phyloP scores from a whole-genome alignment of 257 asterid species.

The Solanum sejunctum region DNA sequence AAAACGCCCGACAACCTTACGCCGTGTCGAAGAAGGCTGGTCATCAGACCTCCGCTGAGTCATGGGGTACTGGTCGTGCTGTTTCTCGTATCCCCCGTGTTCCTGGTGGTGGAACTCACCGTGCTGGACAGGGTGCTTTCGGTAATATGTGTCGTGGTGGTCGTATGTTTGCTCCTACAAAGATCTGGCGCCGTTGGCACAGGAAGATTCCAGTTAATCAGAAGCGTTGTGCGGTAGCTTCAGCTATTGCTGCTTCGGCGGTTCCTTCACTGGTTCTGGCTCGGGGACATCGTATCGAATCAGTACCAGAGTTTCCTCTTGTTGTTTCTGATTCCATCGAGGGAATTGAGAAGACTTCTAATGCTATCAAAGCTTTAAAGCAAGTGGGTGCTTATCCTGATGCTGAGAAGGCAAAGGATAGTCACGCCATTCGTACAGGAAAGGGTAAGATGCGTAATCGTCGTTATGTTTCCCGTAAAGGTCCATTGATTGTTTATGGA shows the following conservation, averaged over 20 bases:
- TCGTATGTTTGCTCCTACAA: conserved; percentile 80
- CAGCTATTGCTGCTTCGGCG: conserved; percentile 70
- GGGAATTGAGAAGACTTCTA: conserved; percentile 58
- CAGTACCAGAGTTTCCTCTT: conserved; percentile 63
- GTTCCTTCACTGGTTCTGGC: conserved; percentile 68
- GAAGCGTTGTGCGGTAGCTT: conserved; percentile 63
- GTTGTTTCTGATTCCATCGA: conserved; percentile 60
- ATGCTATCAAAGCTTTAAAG: conserved; percentile 45
- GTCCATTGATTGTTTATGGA: conserved; percentile 70
- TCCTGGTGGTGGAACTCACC: conserved; percentile 92
- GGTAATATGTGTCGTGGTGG: conserved; percentile 97
- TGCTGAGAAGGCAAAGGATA: conserved; percentile 70
- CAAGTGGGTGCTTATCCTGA: conserved; percentile 70
- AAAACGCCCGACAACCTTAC: conserved; percentile 61
- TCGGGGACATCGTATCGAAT: conserved; percentile 62
- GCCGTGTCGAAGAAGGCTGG: conserved; percentile 73
- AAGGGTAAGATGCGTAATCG: conserved; percentile 80
- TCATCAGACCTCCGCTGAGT: conserved; percentile 88
- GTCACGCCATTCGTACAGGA: conserved; percentile 55
- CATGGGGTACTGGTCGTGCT: conserved; percentile 95
- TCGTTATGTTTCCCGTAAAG: conserved; percentile 57
- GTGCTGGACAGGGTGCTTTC: conserved; percentile 84
- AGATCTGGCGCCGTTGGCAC: conserved; percentile 78
- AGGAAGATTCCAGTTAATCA: conserved; percentile 49
- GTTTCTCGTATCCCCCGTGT: conserved; percentile 94